Evolutionary conservation across 2,329 filamentous ascomycete genomes (phyloP).

Genomic region (Epichloe brachyelytri): DNA sequence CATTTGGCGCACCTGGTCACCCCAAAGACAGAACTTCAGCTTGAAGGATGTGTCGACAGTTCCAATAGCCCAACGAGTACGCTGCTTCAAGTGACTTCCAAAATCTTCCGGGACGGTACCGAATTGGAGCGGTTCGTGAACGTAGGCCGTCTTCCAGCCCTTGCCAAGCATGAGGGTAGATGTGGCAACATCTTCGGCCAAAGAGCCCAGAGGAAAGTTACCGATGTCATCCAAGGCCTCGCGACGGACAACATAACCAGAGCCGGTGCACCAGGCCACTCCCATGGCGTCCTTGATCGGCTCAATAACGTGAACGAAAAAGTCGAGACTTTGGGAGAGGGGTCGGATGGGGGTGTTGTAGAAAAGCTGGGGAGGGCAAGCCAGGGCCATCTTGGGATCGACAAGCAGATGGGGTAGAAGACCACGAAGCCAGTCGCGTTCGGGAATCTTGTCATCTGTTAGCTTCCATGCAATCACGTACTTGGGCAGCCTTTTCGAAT

Average conservation of each 20-base stretch:
- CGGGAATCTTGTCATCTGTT: constrained; percentile 35
- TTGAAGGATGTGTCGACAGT: constrained; percentile 47
- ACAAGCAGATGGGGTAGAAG: constrained; percentile 43
- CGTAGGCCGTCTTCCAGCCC: constrained; percentile 49
- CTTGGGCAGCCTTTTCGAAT: background rate
- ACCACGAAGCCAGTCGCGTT: constrained; percentile 45
- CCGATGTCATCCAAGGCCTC: constrained; percentile 47
- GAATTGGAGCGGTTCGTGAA: constrained; percentile 47
- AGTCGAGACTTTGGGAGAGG: constrained; percentile 43
- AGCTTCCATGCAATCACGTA: background rate
- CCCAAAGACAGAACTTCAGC: constrained; percentile 46
- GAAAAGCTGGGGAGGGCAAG: constrained; percentile 49
- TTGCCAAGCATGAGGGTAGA: constrained; percentile 44
- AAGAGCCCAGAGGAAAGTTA: constrained; percentile 45
- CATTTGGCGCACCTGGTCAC: constrained; percentile 39
- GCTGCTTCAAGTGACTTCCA: constrained; percentile 41
- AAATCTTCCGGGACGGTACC: constrained; percentile 46
- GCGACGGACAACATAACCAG: constrained; percentile 47
- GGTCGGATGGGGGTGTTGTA: constrained; percentile 48
- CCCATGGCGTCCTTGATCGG: constrained; percentile 37
- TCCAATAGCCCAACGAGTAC: constrained; percentile 41
- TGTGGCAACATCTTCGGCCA: constrained; percentile 48
- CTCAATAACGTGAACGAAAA: constrained; percentile 42
- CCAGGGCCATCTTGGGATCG: constrained; percentile 43
- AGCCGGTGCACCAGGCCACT: constrained; percentile 53